Evolutionary conservation across 2,329 filamentous ascomycete genomes (phyloP).

Genomic region (Aureobasidium sp.): DNA sequence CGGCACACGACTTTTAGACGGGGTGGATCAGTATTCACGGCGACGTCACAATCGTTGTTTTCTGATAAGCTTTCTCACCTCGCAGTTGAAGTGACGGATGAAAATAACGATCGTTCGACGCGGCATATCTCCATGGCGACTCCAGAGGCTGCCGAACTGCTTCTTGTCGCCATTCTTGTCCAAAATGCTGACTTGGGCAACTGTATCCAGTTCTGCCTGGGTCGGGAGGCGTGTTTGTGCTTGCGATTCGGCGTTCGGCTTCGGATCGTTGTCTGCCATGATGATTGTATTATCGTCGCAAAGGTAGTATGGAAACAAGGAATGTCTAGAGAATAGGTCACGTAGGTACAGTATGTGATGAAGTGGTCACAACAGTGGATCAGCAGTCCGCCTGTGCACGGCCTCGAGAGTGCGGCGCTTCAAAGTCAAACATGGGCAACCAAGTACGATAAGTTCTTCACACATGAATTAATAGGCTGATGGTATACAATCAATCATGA

Average conservation of each 20-base stretch:
- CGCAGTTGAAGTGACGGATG: slow-evolving; percentile 36
- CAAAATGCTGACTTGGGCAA: not conserved
- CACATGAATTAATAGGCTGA: not conserved
- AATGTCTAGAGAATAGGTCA: not conserved
- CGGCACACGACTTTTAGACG: slow-evolving; percentile 26
- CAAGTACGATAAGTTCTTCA: not conserved
- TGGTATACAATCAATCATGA: not conserved
- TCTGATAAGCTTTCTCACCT: slow-evolving; percentile 20
- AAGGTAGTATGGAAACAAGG: not conserved
- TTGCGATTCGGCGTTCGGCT: not conserved
- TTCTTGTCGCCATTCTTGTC: slow-evolving; percentile 4
- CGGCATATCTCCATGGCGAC: not conserved
- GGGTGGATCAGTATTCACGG: not conserved
- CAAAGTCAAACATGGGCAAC: not conserved
- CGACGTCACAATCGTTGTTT: not conserved
- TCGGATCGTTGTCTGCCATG: not conserved
- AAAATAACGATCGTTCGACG: slow-evolving; percentile 30
- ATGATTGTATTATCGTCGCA: not conserved
- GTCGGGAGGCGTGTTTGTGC: slow-evolving; percentile 1
- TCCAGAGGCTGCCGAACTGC: slow-evolving; percentile 5
- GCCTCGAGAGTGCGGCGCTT: not conserved
- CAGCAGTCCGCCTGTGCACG: not conserved
- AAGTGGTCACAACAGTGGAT: not conserved
- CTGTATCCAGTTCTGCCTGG: slow-evolving; percentile 2
- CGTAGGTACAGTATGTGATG: not conserved